Conservation (phyloP, 768 basidiomycete genomes). For the Xerocomellus chrysenteron region DNA sequence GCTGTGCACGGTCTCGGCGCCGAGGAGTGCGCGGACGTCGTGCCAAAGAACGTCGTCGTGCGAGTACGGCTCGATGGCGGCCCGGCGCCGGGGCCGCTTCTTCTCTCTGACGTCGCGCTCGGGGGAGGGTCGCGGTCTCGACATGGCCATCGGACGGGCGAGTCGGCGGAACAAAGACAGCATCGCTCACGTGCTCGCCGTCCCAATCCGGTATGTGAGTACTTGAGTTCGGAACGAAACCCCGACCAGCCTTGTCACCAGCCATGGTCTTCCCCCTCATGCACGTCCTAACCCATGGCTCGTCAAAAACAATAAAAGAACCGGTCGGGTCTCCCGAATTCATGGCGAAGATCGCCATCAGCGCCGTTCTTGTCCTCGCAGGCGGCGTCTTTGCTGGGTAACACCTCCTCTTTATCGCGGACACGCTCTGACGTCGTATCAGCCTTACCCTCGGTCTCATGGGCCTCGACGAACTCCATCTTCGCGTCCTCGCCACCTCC, state of each 20-base stretch:
- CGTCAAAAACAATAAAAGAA: slow-evolving; percentile 18
- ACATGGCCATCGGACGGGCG: too few relatives aligned
- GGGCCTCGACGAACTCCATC: slow-evolving; percentile 90
- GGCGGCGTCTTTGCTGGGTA: slow-evolving; percentile 95
- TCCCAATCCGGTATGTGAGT: background rate
- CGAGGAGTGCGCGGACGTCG: slow-evolving; percentile 70
- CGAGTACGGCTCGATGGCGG: slow-evolving; percentile 59
- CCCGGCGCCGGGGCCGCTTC: slow-evolving; percentile 28
- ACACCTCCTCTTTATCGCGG: background rate
- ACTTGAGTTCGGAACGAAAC: background rate
- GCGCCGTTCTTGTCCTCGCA: slow-evolving; percentile 66
- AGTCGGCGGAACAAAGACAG: background rate
- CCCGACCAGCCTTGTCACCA: too few relatives aligned
- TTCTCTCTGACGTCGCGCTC: too few relatives aligned
- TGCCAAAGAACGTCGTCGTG: slow-evolving; percentile 72
- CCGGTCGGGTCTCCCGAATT: slow-evolving; percentile 61
- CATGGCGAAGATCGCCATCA: slow-evolving; percentile 69
- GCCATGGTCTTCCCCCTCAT: slow-evolving; percentile 22
- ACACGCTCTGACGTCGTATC: background rate
- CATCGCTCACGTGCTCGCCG: background rate
- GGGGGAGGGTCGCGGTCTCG: too few relatives aligned
- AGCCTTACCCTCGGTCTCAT: slow-evolving; percentile 90
- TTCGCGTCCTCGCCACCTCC: slow-evolving; percentile 79
- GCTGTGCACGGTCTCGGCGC: slow-evolving; percentile 51
- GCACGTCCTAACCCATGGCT: background rate